Base-by-base conservation (phyloP, 1,284 basidiomycete species). In the Porogramme epimiltina region DNA sequence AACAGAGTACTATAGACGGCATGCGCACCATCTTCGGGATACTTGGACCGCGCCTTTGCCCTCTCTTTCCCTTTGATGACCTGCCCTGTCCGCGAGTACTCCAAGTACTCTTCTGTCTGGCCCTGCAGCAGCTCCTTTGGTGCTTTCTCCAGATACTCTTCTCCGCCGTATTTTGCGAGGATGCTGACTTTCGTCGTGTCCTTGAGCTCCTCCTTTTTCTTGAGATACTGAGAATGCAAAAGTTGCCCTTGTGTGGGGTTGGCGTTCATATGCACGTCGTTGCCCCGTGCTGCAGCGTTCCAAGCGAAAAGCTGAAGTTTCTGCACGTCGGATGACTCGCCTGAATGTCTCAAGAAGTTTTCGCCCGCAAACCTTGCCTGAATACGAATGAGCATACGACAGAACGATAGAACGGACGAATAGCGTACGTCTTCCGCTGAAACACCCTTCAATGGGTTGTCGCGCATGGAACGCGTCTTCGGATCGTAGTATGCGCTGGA, bases 381-480 rank as follows among this genome's bases (percentile, higher is more conserved):
- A 15, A 13, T 51, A 38, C 23, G 45, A 46, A 53, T 62, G 36
- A 60, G 28, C 9, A 5, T 6, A 13, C 34, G 34, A 25, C n/a
- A 36, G 15, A 43, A 4, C 19, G 49, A 41, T 34, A 31, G 16
- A 22, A 42, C 42, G 41, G 20, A 55, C 33, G 20, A 13, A 47
- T 48, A 43, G 64, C 86, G 54, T 65, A 93, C 90, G 67, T 98
- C 96, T 71, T 98, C 94, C 11, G 91, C 77, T 2, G 84, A 75
- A 28, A 93, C 75, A 60, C 86, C 83, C 62, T 84, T 84, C 15
- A 87, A 63, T 0, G 97, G 96, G 34, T 96, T 95, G 66, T 99
- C 96, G 70, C 97, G 91, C 97, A 99, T 99, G 3, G 96, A 97
- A 60, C 97, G 88, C 23, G 97, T 99, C 78, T 99, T 99, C 44